Base-by-base conservation (phyloP, 495 filamentous ascomycete genomes). In the Xylaria nigripes region DNA sequence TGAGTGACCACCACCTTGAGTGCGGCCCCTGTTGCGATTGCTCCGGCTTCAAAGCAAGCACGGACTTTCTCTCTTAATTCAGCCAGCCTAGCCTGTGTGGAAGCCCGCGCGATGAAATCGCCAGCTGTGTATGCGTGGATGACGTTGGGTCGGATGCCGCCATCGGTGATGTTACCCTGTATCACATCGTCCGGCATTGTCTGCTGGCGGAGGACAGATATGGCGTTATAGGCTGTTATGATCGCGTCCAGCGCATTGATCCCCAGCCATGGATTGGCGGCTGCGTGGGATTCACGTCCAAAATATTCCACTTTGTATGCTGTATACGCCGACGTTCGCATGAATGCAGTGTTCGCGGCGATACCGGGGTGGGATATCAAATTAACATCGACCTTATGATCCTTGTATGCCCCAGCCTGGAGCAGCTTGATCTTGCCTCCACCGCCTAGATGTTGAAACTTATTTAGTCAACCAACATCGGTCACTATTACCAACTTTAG, bases 371-470 rank as follows among this genome's bases (percentile, higher is more conserved):
- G 84, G 38, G 81, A 77, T 67, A 87, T 84, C 30, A 87, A 69
- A 18, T 71, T 81, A 51, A 86, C 75, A 61, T 86, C 82, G n/a
- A 85, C 81, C 27, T 68, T 62, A 36, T 71, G 50, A 15, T 72
- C 72, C 29, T 76, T 68, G 64, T 85, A 87, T 4, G 84, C 85
- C 0, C 82, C 83, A 0, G 73, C 76, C 16, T 85, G 63, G 25
- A 87, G 72, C 7, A 87, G 72, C 41, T 76, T 78, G 50, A 82
- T 82, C 63, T 89, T 87, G 21, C 85, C 86, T 7, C 84, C 84
- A 10, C 83, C 82, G 16, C 78, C 65, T 67, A 22, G 45, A 19
- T 48, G 55, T 40, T 44, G 51, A 23, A n/a, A n/a, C n/a, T n/a
- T 55, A 29, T 30, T 60, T 24, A 51, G 51, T 57, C 22, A 30